A percentile compares a stretch with the other conserved stretches of the same genome.
These are phyloP conservation scores for Podaxis mareebaensis DNA, from an alignment of 768 basidiomycete genomes.

Conservation along the genomic window DNA sequence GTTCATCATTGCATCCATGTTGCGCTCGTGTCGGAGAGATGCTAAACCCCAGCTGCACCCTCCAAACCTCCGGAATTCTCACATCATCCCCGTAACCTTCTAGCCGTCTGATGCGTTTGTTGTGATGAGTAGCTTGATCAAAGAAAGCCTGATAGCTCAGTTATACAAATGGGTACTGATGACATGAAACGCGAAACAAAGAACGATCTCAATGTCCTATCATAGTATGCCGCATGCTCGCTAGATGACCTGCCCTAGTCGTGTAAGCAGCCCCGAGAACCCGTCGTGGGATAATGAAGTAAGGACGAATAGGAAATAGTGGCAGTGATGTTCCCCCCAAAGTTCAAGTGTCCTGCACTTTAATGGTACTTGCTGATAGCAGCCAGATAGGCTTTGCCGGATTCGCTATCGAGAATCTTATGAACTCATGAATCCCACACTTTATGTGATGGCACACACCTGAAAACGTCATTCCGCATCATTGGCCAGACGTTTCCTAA, in stretches of 20 bases:
- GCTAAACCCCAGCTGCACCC: no score
- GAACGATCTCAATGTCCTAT: neutral
- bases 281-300: neutral
- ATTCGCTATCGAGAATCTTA: slow-evolving; percentile 28
- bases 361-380: slow-evolving; percentile 41
- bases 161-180: neutral
- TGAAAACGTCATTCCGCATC: slow-evolving; percentile 35
- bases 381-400: slow-evolving; percentile 41
- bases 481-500: slow-evolving; percentile 49
- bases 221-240: neutral
- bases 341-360: neutral
- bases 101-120: neutral
- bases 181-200: neutral
- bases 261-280: neutral
- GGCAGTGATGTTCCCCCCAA: neutral
- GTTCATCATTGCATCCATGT: no score
- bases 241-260: neutral
- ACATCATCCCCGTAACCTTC: neutral
- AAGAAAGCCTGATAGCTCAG: neutral
- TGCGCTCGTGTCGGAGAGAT: no score
- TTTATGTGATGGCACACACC: slow-evolving; percentile 24
- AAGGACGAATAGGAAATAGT: neutral
- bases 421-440: neutral
- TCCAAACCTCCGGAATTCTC: neutral
- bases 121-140: neutral